Evolutionary conservation across 768 basidiomycete species (phyloP).

Genomic region (Termitomyces sp.): DNA sequence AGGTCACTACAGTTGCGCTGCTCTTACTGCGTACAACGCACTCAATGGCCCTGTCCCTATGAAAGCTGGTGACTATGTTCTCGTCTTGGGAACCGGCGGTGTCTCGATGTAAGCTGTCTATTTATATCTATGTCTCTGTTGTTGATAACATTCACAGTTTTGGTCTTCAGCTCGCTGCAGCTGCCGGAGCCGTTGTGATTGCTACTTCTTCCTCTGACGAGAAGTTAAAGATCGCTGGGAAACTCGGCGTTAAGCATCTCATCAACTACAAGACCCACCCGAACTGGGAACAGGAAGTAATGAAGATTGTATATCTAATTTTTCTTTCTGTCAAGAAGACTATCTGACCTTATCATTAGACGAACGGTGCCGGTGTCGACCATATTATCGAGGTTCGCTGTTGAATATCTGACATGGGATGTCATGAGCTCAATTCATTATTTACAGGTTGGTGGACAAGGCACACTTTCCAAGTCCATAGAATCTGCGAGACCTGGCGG

Average conservation of each 20-base stretch:
- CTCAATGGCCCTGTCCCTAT: constrained; percentile 46
- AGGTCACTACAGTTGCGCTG: constrained; percentile 42
- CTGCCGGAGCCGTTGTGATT: constrained; percentile 62
- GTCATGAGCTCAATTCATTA: neutral
- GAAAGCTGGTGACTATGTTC: constrained; percentile 57
- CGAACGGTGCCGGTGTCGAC: constrained; percentile 34
- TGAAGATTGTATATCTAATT: constrained; percentile 33
- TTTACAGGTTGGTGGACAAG: constrained; percentile 53
- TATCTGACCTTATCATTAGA: constrained; percentile 23
- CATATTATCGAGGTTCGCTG: constrained; percentile 35
- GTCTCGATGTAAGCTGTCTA: constrained; percentile 42
- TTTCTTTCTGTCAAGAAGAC: neutral
- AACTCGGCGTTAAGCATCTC: constrained; percentile 48
- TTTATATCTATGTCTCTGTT: neutral
- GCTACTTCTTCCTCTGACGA: constrained; percentile 64
- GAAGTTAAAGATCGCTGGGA: constrained; percentile 50
- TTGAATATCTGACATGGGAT: neutral
- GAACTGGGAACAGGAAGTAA: constrained; percentile 54
- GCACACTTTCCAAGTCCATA: constrained; percentile 44
- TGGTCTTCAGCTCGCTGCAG: constrained; percentile 57
- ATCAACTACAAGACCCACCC: constrained; percentile 62
- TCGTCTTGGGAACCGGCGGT: constrained; percentile 54
- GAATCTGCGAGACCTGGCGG: constrained; percentile 38
- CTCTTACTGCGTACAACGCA: constrained; percentile 62
- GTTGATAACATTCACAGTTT: constrained; percentile 31